These are phyloP conservation scores for Pouteria campechiana DNA, from an alignment of 179 eudicot genomes.

Conservation along the genomic window DNA sequence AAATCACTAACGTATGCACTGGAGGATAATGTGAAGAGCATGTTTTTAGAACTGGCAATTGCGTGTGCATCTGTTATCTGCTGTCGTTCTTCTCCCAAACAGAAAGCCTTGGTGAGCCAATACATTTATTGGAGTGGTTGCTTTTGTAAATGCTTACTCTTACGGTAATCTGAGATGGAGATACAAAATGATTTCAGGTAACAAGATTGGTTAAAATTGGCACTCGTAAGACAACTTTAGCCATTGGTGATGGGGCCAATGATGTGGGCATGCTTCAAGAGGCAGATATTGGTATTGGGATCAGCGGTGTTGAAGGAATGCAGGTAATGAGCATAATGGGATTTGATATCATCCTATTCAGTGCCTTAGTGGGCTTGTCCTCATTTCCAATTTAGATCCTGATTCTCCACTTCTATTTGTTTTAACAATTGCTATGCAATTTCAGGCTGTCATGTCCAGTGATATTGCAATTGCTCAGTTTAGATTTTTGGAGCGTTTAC, in stretches of 20 bases:
- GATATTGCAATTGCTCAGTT: conserved; percentile 87
- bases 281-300: conserved; percentile 70
- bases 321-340: conserved; percentile 33
- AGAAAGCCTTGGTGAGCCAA: conserved; percentile 62
- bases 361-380: not conserved
- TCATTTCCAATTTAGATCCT: not conserved
- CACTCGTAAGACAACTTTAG: conserved; percentile 45
- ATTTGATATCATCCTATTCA: too few species aligned
- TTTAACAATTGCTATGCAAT: not conserved
- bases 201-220: conserved; percentile 44
- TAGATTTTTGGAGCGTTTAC: conserved; percentile 66
- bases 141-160: not conserved
- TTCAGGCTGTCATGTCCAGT: conserved; percentile 90
- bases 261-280: conserved; percentile 84
- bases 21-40: conserved; percentile 38
- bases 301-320: conserved; percentile 79
- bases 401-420: not conserved
- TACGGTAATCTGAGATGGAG: not conserved
- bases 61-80: conserved; percentile 72
- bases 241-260: conserved; percentile 77
- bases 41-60: conserved; percentile 54
- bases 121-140: not conserved
- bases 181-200: conserved; percentile 21
- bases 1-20: conserved; percentile 60
- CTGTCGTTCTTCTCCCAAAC: conserved; percentile 79